A percentile compares a stretch with the other conserved stretches of the same genome.
Evolutionary conservation across 495 filamentous ascomycete genomes (phyloP).

Genomic region (Penicillium waksmanii): DNA sequence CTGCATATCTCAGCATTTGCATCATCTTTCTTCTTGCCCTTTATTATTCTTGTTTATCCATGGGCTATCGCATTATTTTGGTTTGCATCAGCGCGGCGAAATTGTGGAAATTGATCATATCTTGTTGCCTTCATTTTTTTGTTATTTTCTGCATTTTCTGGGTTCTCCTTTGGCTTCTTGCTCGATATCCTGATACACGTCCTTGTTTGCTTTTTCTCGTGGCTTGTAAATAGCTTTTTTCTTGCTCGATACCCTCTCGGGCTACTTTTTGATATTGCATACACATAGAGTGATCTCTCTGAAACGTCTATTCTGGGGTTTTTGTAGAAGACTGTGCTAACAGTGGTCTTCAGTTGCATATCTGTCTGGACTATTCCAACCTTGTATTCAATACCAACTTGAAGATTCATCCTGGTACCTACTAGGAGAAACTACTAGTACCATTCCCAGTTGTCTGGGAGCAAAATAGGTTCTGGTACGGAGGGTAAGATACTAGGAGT

Average conservation of each 20-base stretch:
- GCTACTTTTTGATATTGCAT: neutral
- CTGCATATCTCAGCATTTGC: slow-evolving; percentile 1
- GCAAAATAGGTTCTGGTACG: no score
- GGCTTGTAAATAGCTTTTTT: slow-evolving; percentile 4
- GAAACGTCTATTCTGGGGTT: neutral
- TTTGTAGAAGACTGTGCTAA: neutral
- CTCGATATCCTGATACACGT: slow-evolving; percentile 4
- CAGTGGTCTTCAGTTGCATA: neutral
- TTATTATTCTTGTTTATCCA: slow-evolving; percentile 12
- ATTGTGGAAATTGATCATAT: slow-evolving; percentile 9
- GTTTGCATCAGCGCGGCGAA: slow-evolving; percentile 41
- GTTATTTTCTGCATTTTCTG: neutral
- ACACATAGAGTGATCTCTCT: neutral
- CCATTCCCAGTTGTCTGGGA: no score
- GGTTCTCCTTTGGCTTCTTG: slow-evolving; percentile 8
- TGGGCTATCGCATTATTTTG: slow-evolving; percentile 5
- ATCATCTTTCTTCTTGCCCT: slow-evolving; percentile 9
- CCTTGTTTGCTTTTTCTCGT: neutral
- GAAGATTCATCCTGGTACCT: no score
- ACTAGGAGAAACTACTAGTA: no score
- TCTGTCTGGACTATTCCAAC: no score
- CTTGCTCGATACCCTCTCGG: slow-evolving; percentile 23
- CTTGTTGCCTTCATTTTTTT: neutral
- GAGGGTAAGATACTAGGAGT: neutral
- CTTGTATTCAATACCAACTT: no score